Evolutionary conservation across 306 rosid species (phyloP).

Genomic region (Quercus aquifolioides): DNA sequence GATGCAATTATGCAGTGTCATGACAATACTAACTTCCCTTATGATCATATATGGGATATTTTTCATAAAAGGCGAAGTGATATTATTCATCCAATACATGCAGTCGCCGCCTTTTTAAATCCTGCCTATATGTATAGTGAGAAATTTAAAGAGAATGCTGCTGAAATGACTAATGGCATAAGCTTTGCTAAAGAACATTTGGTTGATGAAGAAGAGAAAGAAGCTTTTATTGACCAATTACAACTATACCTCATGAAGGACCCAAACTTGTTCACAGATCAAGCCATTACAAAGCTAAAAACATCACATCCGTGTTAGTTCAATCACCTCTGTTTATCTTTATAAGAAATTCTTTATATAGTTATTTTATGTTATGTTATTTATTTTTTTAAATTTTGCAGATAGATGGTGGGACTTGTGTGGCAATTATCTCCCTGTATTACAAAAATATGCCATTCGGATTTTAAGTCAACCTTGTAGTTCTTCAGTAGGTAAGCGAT

Average conservation of each 20-base stretch:
- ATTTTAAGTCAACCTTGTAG: slow-evolving; percentile 2
- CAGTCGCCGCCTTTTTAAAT: background rate
- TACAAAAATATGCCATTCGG: background rate
- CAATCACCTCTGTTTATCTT: background rate
- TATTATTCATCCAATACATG: background rate
- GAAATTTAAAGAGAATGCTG: background rate
- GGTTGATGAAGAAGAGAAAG: background rate
- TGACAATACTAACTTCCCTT: background rate
- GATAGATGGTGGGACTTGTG: background rate
- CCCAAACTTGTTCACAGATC: background rate
- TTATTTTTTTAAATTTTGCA: too few relatives aligned
- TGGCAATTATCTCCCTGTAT: background rate
- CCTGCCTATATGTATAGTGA: background rate
- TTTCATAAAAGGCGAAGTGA: background rate
- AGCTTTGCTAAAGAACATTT: background rate
- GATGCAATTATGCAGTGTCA: background rate
- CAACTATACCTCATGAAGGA: background rate
- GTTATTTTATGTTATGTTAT: too few relatives aligned
- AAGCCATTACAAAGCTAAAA: background rate
- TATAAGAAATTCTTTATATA: background rate
- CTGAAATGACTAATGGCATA: background rate
- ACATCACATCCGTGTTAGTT: background rate
- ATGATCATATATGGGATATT: background rate
- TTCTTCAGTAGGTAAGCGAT: background rate
- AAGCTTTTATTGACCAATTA: background rate